Conservation (phyloP, 2,329 filamentous ascomycete species). For the Cladosporium sp. region DNA sequence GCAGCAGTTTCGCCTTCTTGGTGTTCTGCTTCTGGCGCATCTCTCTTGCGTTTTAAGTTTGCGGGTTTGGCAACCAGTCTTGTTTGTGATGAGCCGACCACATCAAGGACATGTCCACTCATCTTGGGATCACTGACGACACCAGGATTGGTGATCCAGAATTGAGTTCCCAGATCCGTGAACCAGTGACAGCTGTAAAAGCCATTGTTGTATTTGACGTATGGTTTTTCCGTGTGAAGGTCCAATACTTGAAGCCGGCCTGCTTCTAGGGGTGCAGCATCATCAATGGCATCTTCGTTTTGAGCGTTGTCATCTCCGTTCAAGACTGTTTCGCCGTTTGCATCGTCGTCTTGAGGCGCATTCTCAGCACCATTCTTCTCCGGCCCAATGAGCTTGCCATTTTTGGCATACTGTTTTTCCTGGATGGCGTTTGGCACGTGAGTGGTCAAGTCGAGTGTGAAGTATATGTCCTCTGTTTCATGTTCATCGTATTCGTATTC, state of each 20-base stretch:
- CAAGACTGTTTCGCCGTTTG: neutral
- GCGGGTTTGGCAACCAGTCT: slow-evolving; percentile 70
- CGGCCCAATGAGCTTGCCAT: slow-evolving; percentile 17
- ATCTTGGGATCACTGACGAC: slow-evolving; percentile 49
- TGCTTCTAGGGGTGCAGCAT: slow-evolving; percentile 35
- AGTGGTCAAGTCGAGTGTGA: slow-evolving; percentile 60
- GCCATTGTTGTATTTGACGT: slow-evolving; percentile 77
- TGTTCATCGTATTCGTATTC: slow-evolving; percentile 63
- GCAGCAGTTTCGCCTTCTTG: slow-evolving; percentile 17
- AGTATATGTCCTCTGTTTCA: slow-evolving; percentile 61
- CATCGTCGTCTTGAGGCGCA: neutral
- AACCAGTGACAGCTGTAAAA: slow-evolving; percentile 81
- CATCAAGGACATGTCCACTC: slow-evolving; percentile 62
- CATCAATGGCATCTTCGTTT: neutral
- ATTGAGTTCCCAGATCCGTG: slow-evolving; percentile 79
- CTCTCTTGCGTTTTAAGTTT: slow-evolving; percentile 39
- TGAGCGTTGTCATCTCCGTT: neutral
- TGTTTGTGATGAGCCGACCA: slow-evolving; percentile 70
- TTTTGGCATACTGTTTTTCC: slow-evolving; percentile 16
- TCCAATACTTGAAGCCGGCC: slow-evolving; percentile 74
- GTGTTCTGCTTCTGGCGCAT: slow-evolving; percentile 23
- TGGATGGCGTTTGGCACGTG: slow-evolving; percentile 38
- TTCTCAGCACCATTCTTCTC: neutral
- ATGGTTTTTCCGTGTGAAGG: slow-evolving; percentile 72
- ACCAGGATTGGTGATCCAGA: slow-evolving; percentile 55